Evolutionary conservation across 2,329 filamentous ascomycete species (phyloP).

Genomic region (Cladorrhinum sp.): DNA sequence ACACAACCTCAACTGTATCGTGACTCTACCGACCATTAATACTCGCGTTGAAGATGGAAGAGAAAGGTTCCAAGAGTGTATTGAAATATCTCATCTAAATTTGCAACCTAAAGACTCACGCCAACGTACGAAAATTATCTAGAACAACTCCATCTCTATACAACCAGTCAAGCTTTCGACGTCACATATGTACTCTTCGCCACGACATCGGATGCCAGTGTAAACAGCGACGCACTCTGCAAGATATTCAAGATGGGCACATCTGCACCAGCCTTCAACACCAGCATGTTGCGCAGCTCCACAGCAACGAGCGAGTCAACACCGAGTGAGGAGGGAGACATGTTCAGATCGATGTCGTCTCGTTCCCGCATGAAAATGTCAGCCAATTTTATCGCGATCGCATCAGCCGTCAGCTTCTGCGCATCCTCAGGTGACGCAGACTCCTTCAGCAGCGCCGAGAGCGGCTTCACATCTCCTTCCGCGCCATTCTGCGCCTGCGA

Average conservation of each 20-base stretch:
- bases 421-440: not conserved
- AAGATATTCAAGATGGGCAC: not conserved
- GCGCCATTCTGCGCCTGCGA: not conserved
- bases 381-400: not conserved
- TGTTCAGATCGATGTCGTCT: slow-evolving; percentile 3
- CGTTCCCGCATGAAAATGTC: slow-evolving; percentile 1
- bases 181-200: not conserved
- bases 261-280: not conserved
- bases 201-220: not conserved
- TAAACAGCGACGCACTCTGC: not conserved
- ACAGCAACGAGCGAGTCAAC: slow-evolving; percentile 9
- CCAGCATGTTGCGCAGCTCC: slow-evolving; percentile 3
- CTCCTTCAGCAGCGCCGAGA: not conserved
- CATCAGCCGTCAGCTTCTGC: not conserved
- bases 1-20: no score
- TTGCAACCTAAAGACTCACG: no score
- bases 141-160: no score
- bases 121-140: no score
- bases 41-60: no score
- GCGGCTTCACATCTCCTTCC: no score
- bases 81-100: no score
- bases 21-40: no score
- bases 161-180: no score
- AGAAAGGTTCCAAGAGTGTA: no score
- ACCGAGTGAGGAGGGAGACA: not conserved